Evolutionary conservation across 345 rosid species (phyloP).

Genomic region (sweet orange (Citrus sinensis)): DVS_A1.0 CM039163.1:5042001-5042500

Average conservation of each 20-base stretch:
- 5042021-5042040: background rate
- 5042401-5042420: background rate
- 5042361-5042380: background rate
- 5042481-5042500: background rate
- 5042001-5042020: background rate
- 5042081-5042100: constrained; percentile 80
- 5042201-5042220: too few species aligned
- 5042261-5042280: background rate
- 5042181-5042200: background rate
- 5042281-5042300: too few species aligned
- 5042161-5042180: background rate
- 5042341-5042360: background rate
- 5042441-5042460: background rate
- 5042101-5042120: constrained; percentile 85
- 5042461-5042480: background rate
- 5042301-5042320: background rate
- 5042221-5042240: too few species aligned
- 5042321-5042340: background rate
- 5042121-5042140: constrained; percentile 73
- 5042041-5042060: constrained; percentile 43
- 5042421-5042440: background rate
- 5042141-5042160: background rate
- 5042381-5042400: background rate
- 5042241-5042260: background rate
- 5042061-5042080: constrained; percentile 72